Evolutionary conservation across 2,329 filamentous ascomycete genomes (phyloP).

Genomic region (Fusarium brachygibbosum): DNA sequence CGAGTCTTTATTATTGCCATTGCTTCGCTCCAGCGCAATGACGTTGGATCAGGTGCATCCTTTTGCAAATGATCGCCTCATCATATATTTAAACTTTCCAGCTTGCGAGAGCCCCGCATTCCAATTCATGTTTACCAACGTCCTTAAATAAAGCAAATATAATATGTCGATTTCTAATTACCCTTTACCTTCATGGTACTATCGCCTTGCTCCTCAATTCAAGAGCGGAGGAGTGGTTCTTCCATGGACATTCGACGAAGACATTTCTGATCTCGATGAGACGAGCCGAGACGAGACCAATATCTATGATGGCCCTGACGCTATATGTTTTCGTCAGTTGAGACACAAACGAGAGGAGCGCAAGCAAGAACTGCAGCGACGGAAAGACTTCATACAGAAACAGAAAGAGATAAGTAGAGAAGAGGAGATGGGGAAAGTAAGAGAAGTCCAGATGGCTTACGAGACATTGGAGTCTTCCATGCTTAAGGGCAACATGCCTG

Average conservation of each 20-base stretch:
- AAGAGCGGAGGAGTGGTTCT: neutral
- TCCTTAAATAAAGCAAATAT: neutral
- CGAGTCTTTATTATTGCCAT: neutral
- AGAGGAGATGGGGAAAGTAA: neutral
- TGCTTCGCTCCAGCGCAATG: no score
- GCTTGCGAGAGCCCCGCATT: neutral
- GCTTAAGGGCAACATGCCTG: no score
- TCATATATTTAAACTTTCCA: neutral
- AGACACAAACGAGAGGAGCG: neutral
- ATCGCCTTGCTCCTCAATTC: neutral
- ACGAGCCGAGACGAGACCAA: accelerated
- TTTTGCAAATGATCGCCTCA: neutral
- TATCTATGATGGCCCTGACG: neutral
- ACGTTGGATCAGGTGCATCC: no score
- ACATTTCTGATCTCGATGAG: conserved; percentile 14
- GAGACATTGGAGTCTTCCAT: neutral
- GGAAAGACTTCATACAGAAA: neutral
- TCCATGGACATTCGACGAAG: conserved; percentile 11
- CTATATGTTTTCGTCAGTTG: neutral
- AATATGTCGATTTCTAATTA: neutral
- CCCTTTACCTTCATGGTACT: neutral
- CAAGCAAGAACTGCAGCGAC: neutral
- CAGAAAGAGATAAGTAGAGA: neutral
- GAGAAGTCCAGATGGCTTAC: neutral
- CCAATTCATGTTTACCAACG: neutral